Evolutionary conservation across 345 rosid genomes (phyloP).

Genomic region (Arabidopsis thaliana): DNA sequence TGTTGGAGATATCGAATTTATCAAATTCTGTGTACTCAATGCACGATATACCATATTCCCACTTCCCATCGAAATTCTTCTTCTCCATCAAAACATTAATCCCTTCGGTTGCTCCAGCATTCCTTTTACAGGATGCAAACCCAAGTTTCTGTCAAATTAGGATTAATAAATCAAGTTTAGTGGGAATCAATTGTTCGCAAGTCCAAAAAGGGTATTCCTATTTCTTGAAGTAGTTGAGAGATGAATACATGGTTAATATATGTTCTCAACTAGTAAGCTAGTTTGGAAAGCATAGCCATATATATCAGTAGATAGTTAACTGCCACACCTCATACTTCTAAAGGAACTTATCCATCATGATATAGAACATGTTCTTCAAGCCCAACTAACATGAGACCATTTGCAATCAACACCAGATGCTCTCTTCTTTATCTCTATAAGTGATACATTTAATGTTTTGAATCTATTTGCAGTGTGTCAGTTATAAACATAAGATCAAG

Average conservation of each 20-base stretch:
- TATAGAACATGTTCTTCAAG: neutral
- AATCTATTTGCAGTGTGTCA: neutral
- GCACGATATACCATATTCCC: constrained; percentile 97
- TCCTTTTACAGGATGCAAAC: constrained; percentile 88
- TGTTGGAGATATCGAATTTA: constrained; percentile 64
- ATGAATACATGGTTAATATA: neutral
- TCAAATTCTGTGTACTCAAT: constrained; percentile 90
- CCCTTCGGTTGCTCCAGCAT: constrained; percentile 84
- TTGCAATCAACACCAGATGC: constrained; percentile 24
- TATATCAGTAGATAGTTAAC: neutral
- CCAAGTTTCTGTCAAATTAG: constrained; percentile 75
- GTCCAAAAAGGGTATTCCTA: neutral
- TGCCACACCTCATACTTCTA: constrained; percentile 1
- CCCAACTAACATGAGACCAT: constrained; percentile 11
- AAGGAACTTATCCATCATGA: constrained; percentile 16
- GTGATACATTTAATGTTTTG: constrained; percentile 1
- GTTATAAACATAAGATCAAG: constrained; percentile 17
- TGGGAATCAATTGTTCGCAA: constrained; percentile 11
- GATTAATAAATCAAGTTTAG: constrained; percentile 14
- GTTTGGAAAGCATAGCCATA: constrained; percentile 17
- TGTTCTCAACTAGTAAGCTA: constrained; percentile 10
- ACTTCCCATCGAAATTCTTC: constrained; percentile 77
- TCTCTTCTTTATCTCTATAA: constrained; percentile 2
- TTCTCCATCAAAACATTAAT: constrained; percentile 84
- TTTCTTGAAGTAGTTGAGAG: neutral